Evolutionary conservation across 768 basidiomycete genomes (phyloP), one percentile per base, ranked within the genome.

Genomic region (Pholiota molesta): DNA sequence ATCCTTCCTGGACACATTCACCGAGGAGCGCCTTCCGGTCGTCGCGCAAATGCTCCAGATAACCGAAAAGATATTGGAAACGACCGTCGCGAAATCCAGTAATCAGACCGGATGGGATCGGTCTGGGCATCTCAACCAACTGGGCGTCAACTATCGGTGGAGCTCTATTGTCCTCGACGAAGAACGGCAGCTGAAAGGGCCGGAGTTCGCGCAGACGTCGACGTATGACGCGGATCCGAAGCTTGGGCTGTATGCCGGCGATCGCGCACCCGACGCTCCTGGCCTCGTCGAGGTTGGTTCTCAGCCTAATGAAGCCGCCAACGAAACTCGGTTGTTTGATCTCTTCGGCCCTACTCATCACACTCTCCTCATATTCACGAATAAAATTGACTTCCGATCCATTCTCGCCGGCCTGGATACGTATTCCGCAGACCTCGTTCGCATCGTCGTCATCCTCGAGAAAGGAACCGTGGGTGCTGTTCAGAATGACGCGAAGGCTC

Each of bases 141-240:
- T 84, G 21, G 82, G 81, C 3, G 73, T 86, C 49, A 85, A 86
- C 69, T 86, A 81, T 65, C 76, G 84, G 3, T 78, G 76, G 70
- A 84, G 84, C 64, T 65, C 79, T 0, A 73, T 84, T 28, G 74
- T 84, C 0, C 17, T 82, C 14, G 84, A 85, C 55, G 77, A 77
- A 26, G 35, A 59, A 11, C 1, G 57, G 9, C 61, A 67, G 45
- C 28, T 51, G 49, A 3, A 40, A 10, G 40, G 17, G n/a, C 26
- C 26, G 16, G n/a, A 33, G 21, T n/a, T 28, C 28, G 33, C 29
- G 3, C 37, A 52, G 11, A 13, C 16, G 2, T 33, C 57, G 19
- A 19, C 57, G 3, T 75, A 76, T 52, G 68, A 69, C 19, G 56
- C 52, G 10, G 67, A 61, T 6, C 67, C 84, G 57, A 66, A 66